These are phyloP conservation scores for Cladophialophora carrionii DNA, from an alignment of 2,329 filamentous ascomycete genomes.

Conservation along the genomic window DNA sequence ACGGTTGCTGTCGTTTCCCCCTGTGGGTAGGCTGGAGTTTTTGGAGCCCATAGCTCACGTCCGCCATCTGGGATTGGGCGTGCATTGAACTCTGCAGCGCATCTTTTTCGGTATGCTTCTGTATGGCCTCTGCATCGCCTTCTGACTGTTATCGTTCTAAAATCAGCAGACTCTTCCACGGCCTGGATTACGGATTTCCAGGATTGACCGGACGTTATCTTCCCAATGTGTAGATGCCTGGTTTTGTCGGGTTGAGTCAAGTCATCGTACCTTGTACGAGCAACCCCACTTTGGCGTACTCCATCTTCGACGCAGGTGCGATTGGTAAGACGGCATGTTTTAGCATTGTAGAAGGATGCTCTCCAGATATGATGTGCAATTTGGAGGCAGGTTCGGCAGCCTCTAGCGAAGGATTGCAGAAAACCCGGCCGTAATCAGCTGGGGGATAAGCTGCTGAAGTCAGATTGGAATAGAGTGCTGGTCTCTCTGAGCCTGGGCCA, in stretches of 20 bases:
- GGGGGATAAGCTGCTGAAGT: neutral
- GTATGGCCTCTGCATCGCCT: neutral
- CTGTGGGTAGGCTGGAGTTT: neutral
- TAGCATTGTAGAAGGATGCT: neutral
- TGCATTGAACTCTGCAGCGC: neutral
- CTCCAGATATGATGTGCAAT: neutral
- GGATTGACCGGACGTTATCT: neutral
- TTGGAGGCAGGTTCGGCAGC: neutral
- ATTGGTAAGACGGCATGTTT: neutral
- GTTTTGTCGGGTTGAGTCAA: neutral
- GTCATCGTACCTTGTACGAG: neutral
- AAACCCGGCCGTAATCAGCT: neutral
- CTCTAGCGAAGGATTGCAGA: neutral
- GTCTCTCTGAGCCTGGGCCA: constrained; percentile 1
- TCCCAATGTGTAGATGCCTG: neutral
- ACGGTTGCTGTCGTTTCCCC: neutral
- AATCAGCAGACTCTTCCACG: neutral
- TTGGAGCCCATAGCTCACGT: neutral
- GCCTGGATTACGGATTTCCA: neutral
- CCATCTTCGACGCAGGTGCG: neutral
- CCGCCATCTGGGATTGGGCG: neutral
- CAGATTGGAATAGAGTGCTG: neutral
- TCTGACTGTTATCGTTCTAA: neutral
- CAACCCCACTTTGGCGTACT: neutral
- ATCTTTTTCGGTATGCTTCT: neutral